Evolutionary conservation across 345 rosid genomes (phyloP).

Genomic region (Camelina sativa): DNA sequence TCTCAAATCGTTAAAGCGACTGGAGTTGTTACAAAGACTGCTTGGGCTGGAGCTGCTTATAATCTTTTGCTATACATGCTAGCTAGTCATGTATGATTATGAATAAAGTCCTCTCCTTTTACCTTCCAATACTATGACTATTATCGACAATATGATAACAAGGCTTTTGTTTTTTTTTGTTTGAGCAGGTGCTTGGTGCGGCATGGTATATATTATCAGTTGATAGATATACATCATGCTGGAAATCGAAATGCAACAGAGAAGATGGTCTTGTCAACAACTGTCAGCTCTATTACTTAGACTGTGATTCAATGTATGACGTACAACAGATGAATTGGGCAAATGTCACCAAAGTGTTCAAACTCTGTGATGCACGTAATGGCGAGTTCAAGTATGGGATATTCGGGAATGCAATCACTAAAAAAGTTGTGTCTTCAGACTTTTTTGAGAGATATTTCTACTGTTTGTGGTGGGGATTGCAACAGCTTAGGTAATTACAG

Average conservation of each 20-base stretch:
- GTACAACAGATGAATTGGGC: conserved; percentile 54
- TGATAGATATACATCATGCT: conserved; percentile 81
- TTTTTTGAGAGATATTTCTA: conserved; percentile 77
- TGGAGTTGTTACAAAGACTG: conserved; percentile 85
- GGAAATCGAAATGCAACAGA: conserved; percentile 64
- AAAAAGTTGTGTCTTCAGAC: conserved; percentile 54
- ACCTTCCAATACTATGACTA: background rate
- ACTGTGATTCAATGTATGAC: conserved; percentile 52
- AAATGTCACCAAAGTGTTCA: conserved; percentile 61
- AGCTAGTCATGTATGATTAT: conserved; percentile 92
- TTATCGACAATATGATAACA: too few species aligned
- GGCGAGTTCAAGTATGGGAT: conserved; percentile 62
- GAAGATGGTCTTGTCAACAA: conserved; percentile 45
- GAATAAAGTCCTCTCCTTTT: conserved; percentile 44
- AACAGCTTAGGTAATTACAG: conserved; percentile 68
- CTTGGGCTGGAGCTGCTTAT: conserved; percentile 98
- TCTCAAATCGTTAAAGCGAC: conserved; percentile 82
- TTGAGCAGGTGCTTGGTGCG: conserved; percentile 72
- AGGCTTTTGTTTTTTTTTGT: conserved; percentile 27
- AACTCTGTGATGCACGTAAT: conserved; percentile 55
- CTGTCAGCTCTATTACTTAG: conserved; percentile 60
- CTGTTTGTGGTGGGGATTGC: conserved; percentile 94
- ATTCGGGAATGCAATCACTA: conserved; percentile 60
- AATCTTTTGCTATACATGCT: conserved; percentile 80
- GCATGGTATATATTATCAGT: conserved; percentile 83